Evolutionary conservation across 225 moss, liverwort and hornwort genomes (phyloP).

Genomic region (Takakia lepidozioides): DNA sequence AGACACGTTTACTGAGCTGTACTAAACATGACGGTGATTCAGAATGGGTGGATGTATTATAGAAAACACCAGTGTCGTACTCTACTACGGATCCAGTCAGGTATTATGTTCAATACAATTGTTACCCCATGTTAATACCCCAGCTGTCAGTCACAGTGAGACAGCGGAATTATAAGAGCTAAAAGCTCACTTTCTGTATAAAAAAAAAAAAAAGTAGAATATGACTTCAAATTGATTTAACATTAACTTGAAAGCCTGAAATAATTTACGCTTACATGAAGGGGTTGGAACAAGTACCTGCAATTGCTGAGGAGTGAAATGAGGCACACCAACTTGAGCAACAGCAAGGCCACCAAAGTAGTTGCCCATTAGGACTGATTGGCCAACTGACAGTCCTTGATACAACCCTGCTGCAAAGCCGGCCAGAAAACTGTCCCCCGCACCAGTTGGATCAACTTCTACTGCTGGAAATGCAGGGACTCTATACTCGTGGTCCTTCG

Average conservation of each 20-base stretch:
- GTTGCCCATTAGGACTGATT: conserved; percentile 89
- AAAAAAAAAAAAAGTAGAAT: neutral
- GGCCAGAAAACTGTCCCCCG: conserved; percentile 94
- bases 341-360: conserved; percentile 95
- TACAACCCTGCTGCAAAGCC: conserved; percentile 89
- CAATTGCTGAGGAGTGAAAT: conserved; percentile 61
- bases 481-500: conserved; percentile 60
- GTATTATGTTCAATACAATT: no score
- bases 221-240: neutral
- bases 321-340: conserved; percentile 82
- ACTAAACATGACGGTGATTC: no score
- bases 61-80: no score
- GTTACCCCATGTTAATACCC: no score
- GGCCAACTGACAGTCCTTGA: conserved; percentile 73
- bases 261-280: no score
- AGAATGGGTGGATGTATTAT: no score
- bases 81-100: no score
- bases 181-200: no score
- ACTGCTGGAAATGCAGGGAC: conserved; percentile 81
- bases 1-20: no score
- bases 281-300: conserved; percentile 33
- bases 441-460: conserved; percentile 92
- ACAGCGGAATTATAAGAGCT: no score
- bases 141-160: neutral
- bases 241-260: neutral